Base-by-base conservation (phyloP, 768 basidiomycete species). In the Hygrophorus pudorinus region DNA sequence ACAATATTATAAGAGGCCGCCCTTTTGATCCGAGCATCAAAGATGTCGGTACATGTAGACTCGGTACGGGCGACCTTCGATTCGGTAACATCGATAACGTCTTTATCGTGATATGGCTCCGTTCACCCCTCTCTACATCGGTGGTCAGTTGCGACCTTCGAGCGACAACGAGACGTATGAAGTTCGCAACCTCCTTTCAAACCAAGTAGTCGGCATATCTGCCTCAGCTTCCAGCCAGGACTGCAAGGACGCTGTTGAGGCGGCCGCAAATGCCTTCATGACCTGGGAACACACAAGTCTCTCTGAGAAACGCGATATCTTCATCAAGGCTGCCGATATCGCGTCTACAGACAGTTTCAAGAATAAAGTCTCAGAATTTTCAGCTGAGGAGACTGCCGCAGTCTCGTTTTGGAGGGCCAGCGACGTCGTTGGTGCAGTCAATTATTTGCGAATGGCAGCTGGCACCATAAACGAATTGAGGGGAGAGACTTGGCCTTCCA, bases 321-420 rank as follows among this genome's bases (percentile, higher is more conserved):
- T 77, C 39, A 57, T 72, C 37, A 70, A 65, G 47, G 75, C 72
- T 4, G 70, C 74, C 1, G 68, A 73, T 12, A 52, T 77, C 2
- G 44, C 72, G n/a, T 54, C 48, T 36, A 59, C 65, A 2, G 70
- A 73, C 1, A 64, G 59, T 46, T 76, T 68, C 52, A 58, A 60
- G 40, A 50, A 53, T 6, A 61, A 59, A 34, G 53, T 74, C 28
- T 45, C 54, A 5, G 53, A 63, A 40, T 50, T 62, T 1, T 50
- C 60, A 28, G 41, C 54, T 34, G 60, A 65, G 38, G 76, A 24
- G 24, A 24, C 24, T 24, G 24, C 24, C 24, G 24, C 24, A 24
- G 24, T 24, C 7, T 7, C 24, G 77, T 55, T 67, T 66, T 0
- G 63, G 61, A n/a, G 60, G 68, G 5, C 44, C 58, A 1, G 47